Conservation (phyloP, 169 alveolate genomes). For the Plasmodium falciparum region DNA sequence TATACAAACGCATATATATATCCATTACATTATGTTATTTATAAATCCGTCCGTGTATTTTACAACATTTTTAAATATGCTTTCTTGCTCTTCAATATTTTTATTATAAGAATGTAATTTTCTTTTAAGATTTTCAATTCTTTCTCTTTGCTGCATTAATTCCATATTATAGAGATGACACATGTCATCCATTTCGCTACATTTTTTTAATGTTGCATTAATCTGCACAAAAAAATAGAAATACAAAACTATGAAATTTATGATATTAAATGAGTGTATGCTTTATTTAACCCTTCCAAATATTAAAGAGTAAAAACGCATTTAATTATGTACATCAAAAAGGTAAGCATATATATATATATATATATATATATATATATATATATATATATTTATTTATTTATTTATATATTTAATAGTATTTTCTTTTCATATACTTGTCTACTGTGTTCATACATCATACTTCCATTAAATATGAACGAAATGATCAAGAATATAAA, state of each 20-base stretch:
- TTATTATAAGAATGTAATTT: conserved; percentile 50
- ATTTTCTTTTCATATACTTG: too few relatives aligned
- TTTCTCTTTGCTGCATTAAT: conserved; percentile 67
- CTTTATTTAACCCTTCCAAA: too few relatives aligned
- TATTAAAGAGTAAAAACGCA: too few relatives aligned
- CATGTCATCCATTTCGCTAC: conserved; percentile 60
- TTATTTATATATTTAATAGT: background rate
- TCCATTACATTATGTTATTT: conserved; percentile 45
- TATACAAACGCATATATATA: background rate
- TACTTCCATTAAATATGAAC: too few relatives aligned
- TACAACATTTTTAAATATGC: conserved; percentile 28
- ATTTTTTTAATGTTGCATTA: conserved; percentile 42
- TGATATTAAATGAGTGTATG: too few relatives aligned
- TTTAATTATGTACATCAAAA: too few relatives aligned
- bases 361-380: background rate
- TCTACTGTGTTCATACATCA: too few relatives aligned
- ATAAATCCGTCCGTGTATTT: conserved; percentile 58
- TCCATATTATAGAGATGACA: conserved; percentile 29
- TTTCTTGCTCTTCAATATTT: conserved; percentile 59
- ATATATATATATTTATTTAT: background rate
- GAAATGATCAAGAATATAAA: too few relatives aligned
- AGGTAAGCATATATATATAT: background rate
- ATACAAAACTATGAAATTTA: too few relatives aligned
- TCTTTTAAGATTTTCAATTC: conserved; percentile 46
- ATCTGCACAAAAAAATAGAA: conserved; percentile 21